Conservation (phyloP, 2,329 filamentous ascomycete species). For the Ascochyta viciae-villosae region DNA sequence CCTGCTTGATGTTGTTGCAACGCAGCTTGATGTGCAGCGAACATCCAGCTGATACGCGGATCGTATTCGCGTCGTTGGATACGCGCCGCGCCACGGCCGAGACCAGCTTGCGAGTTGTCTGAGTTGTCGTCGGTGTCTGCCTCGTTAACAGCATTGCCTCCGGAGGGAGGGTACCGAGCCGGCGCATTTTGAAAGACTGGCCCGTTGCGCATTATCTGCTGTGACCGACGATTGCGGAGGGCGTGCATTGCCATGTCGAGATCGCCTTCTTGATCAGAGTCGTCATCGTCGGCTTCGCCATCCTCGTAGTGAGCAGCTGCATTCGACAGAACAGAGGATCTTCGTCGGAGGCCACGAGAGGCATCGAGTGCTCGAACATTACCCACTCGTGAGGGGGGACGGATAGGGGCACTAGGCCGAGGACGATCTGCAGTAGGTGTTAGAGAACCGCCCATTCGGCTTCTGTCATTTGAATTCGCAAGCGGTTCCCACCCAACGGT, state of each 20-base stretch:
- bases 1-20: conserved; percentile 44
- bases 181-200: conserved; percentile 32
- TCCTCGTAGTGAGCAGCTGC: conserved; percentile 50
- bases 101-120: conserved; percentile 46
- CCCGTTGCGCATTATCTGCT: conserved; percentile 42
- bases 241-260: conserved; percentile 45
- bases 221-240: conserved; percentile 45
- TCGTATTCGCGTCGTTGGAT: conserved; percentile 47
- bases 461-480: conserved; percentile 54
- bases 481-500: conserved; percentile 55
- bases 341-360: conserved; percentile 48
- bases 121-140: conserved; percentile 50
- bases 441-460: conserved; percentile 55
- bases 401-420: conserved; percentile 49
- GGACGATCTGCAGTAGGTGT: conserved; percentile 57
- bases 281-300: conserved; percentile 52
- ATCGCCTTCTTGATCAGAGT: conserved; percentile 51
- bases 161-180: conserved; percentile 37
- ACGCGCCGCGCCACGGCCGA: conserved; percentile 30
- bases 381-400: conserved; percentile 48
- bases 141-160: conserved; percentile 35
- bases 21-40: conserved; percentile 50
- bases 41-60: conserved; percentile 52
- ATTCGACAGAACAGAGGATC: conserved; percentile 46
- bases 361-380: conserved; percentile 42